These are phyloP conservation scores for Symmetrospora coprosmae DNA, from an alignment of 768 basidiomycete genomes.

Conservation along the genomic window DNA sequence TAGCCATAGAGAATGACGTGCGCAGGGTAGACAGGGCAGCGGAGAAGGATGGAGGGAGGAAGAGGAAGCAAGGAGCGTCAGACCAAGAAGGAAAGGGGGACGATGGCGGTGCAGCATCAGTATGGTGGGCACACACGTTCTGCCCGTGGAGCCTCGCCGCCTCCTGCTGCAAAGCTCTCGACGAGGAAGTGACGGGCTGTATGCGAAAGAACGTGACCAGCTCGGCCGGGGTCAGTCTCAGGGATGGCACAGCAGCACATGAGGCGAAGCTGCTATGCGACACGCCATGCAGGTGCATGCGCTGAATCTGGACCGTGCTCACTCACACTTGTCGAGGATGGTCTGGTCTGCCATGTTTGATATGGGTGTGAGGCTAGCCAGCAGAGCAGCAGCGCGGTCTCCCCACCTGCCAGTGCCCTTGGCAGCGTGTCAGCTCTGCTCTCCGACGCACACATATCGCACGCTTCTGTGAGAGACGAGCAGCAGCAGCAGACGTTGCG, in stretches of 20 bases:
- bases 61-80: too few relatives aligned
- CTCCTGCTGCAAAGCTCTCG: constrained; percentile 12
- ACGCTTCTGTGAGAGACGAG: not conserved
- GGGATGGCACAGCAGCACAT: too few relatives aligned
- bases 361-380: too few relatives aligned
- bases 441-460: not conserved
- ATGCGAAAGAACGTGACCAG: too few relatives aligned
- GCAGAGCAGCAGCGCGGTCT: too few relatives aligned
- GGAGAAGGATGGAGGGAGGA: too few relatives aligned
- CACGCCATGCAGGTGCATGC: not conserved
- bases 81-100: too few relatives aligned
- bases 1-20: too few relatives aligned
- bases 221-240: too few relatives aligned
- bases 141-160: constrained; percentile 8
- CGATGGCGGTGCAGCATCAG: not conserved
- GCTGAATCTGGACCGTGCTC: not conserved
- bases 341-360: constrained; percentile 9
- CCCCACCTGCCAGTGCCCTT: too few relatives aligned
- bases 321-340: constrained; percentile 4
- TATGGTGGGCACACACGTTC: constrained; percentile 1
- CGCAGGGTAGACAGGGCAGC: too few relatives aligned
- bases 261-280: not conserved
- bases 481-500: constrained; percentile 7
- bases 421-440: not conserved
- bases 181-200: constrained; percentile 14